These are phyloP conservation scores for Pichia sp. DNA, from an alignment of 1,139 yeast genomes.

Conservation along the genomic window DNA sequence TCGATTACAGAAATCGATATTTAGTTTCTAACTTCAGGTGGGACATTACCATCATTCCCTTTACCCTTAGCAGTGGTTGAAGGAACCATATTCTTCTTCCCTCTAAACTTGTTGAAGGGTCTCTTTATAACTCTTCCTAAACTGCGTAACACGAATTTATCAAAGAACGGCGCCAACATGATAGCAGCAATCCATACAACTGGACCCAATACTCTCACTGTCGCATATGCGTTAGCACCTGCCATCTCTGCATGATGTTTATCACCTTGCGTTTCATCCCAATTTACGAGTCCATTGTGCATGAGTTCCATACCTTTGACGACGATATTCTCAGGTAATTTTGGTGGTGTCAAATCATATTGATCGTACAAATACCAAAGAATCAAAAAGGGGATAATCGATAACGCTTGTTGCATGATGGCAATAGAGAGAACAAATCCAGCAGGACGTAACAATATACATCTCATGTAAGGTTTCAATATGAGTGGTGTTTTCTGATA, in stretches of 20 bases:
- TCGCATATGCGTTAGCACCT: constrained; percentile 85
- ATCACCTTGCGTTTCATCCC: constrained; percentile 34
- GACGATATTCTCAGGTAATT: constrained; percentile 61
- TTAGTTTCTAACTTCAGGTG: constrained; percentile 8
- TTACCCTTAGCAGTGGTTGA: too few relatives aligned
- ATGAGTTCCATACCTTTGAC: constrained; percentile 56
- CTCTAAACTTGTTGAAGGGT: constrained; percentile 20
- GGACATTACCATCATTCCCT: background rate
- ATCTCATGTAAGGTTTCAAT: constrained; percentile 25
- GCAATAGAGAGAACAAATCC: constrained; percentile 46
- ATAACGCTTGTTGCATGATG: constrained; percentile 79
- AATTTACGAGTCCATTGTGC: constrained; percentile 34
- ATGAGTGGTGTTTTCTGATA: constrained; percentile 24
- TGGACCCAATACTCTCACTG: constrained; percentile 47
- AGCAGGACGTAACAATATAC: constrained; percentile 24
- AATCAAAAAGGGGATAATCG: constrained; percentile 69
- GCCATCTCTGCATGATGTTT: constrained; percentile 50
- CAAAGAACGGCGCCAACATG: constrained; percentile 62
- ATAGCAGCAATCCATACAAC: constrained; percentile 36
- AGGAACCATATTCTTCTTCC: background rate
- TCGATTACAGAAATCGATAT: too few relatives aligned
- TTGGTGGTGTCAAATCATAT: constrained; percentile 42
- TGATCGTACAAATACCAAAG: constrained; percentile 72
- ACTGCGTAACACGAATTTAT: constrained; percentile 50
- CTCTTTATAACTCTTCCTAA: constrained; percentile 29